Conservation (phyloP, 768 basidiomycete species). For the Trametes villosa region DNA sequence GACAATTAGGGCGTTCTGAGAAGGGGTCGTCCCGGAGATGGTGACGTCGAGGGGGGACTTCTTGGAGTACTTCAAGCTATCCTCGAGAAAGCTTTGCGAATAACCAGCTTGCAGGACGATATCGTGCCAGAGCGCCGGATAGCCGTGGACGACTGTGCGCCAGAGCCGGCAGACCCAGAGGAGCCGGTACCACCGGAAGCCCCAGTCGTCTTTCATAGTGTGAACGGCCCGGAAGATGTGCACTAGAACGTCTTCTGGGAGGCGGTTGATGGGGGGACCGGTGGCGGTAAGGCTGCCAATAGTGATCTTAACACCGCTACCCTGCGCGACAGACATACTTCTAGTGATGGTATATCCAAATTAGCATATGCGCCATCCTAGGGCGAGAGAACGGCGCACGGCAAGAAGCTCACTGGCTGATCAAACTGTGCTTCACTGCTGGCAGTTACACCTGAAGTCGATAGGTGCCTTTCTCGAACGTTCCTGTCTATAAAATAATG, state of each 20-base stretch:
- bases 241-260: neutral
- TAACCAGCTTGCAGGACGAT: neutral
- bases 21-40: neutral
- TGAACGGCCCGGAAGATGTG: neutral
- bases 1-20: neutral
- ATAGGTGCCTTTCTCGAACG: too few relatives aligned
- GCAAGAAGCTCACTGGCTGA: too few relatives aligned
- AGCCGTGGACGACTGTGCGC: neutral
- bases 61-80: neutral
- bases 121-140: neutral
- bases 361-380: too few relatives aligned
- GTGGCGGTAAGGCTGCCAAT: too few relatives aligned
- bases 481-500: too few relatives aligned
- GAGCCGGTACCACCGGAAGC: neutral
- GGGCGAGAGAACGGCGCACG: too few relatives aligned
- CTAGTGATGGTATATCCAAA: too few relatives aligned
- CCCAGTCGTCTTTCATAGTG: too few relatives aligned
- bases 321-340: too few relatives aligned
- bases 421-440: too few relatives aligned
- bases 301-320: too few relatives aligned
- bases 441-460: too few relatives aligned
- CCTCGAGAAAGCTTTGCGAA: neutral
- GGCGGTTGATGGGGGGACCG: neutral
- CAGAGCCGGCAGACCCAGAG: constrained; percentile 4
- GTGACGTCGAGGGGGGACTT: neutral